Conservation (phyloP, 371 early-diverging fungal species). For the Aphelidium insulamus region DNA sequence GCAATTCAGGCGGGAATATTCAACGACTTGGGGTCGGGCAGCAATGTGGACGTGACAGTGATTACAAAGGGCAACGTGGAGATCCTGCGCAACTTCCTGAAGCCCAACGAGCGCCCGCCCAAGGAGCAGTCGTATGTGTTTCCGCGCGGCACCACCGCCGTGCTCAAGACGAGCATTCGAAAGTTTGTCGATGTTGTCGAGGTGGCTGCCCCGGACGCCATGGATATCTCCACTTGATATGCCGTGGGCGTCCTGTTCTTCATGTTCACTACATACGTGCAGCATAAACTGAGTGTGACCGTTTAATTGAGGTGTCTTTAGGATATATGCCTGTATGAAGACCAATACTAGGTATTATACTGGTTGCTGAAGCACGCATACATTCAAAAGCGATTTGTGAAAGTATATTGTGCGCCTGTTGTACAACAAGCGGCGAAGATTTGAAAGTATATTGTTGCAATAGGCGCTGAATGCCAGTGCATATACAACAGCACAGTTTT, state of each 20-base stretch:
- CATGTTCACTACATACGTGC: too few species aligned
- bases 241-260: too few species aligned
- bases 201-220: constrained; percentile 27
- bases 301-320: not conserved
- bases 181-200: constrained; percentile 26
- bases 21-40: constrained; percentile 98
- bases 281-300: not conserved
- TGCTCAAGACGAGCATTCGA: constrained; percentile 19
- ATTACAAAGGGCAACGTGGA: constrained; percentile 64
- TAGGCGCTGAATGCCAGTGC: too few species aligned
- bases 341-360: too few species aligned
- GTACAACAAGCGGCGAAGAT: too few species aligned
- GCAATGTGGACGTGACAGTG: constrained; percentile 90
- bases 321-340: not conserved
- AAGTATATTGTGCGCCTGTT: too few species aligned
- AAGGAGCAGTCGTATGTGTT: constrained; percentile 63
- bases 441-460: too few species aligned
- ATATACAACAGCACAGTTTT: too few species aligned
- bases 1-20: constrained; percentile 97
- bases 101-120: constrained; percentile 66
- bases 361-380: too few species aligned
- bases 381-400: too few species aligned
- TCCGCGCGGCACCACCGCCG: constrained; percentile 19
- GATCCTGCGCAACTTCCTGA: constrained; percentile 57
- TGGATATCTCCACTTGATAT: constrained; percentile 26